Base-by-base conservation (phyloP, 306 rosid species). In the Pyrus pyrifolia region DNA sequence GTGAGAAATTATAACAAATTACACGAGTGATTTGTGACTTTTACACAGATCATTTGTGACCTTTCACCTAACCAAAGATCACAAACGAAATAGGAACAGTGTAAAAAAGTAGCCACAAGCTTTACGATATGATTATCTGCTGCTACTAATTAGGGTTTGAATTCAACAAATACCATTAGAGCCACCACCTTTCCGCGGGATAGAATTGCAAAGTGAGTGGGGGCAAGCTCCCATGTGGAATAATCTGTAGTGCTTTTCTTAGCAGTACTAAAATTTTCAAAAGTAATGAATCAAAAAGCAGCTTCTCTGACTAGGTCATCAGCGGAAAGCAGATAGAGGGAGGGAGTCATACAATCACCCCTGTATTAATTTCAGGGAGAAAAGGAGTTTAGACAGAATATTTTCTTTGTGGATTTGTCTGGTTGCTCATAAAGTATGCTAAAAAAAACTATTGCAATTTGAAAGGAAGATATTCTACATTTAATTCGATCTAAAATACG, bases 201-300 rank as follows among this genome's bases (percentile, higher is more conserved):
- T 78, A 71, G 77, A 78, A 74, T 69, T 87, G 60, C 67, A 85
- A 77, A 49, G 19, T 35, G 57, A 45, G 80, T 74, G 68, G 86
- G 82, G 89, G 77, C 93, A 87, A 66, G 46, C 88, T 27, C 59
- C 89, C 96, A 91, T 80, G 96, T 87, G 93, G 83, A 84, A 83
- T 76, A 73, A 81, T 80, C 52, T 42, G 52, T 71, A 70, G 27
- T 38, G 69, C 76, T 63, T 70, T 49, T 67, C 51, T 81, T 42
- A 11, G 67, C 44, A 62, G 31, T 70, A 21, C 64, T 74, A n/a
- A 45, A 29, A 62, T 81, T 72, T 80, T 78, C 55, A 15, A 81
- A 76, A 70, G 67, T 46, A 74, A 68, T 75, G 80, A 85, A 85
- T 83, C 80, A 87, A 83, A 90, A 91, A 84, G 87, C 85, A 63